Evolutionary conservation across 768 basidiomycete species (phyloP).

Genomic region (Trametes punicea): DNA sequence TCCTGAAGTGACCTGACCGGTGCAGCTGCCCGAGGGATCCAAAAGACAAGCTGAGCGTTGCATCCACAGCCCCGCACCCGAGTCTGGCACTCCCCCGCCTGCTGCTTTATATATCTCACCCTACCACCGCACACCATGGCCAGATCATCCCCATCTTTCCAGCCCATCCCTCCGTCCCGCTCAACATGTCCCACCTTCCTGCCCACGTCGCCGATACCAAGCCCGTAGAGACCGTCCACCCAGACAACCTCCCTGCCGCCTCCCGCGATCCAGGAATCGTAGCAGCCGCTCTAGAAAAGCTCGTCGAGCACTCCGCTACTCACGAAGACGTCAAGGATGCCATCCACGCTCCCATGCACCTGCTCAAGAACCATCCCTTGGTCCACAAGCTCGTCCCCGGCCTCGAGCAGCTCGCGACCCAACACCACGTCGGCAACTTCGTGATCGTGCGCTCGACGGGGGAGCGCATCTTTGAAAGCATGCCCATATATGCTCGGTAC

Average conservation of each 20-base stretch:
- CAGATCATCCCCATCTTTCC: neutral
- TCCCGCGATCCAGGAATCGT: constrained; percentile 20
- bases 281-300: constrained; percentile 32
- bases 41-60: no score
- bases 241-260: constrained; percentile 34
- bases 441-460: constrained; percentile 39
- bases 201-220: constrained; percentile 7
- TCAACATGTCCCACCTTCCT: constrained; percentile 8
- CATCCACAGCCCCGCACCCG: no score
- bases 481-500: constrained; percentile 21
- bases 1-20: no score
- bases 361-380: constrained; percentile 31
- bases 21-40: no score
- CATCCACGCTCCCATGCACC: constrained; percentile 36
- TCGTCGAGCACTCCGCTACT: constrained; percentile 37
- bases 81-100: no score
- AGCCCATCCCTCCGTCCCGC: neutral
- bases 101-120: no score
- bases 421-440: constrained; percentile 59
- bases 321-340: constrained; percentile 26
- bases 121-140: neutral
- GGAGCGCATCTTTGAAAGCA: constrained; percentile 17
- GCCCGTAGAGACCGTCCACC: constrained; percentile 25
- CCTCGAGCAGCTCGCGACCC: constrained; percentile 48
- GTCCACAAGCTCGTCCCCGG: constrained; percentile 51